Base-by-base conservation (phyloP, 1,284 basidiomycete genomes). In the Rhodofomes roseus region DNA sequence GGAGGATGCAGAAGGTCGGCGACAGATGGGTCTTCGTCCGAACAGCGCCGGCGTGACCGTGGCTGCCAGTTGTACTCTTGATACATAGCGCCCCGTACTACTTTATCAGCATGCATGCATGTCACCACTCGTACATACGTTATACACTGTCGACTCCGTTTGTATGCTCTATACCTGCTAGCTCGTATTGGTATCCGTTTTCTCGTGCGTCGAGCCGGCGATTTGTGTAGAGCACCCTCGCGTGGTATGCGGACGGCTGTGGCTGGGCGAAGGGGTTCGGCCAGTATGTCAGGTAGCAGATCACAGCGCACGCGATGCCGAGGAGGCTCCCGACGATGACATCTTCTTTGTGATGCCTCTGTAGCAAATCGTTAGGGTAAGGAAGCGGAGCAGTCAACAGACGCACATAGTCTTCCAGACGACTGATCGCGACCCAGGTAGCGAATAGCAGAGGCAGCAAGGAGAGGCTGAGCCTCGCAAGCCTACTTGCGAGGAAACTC, bases 21-120 rank as follows among this genome's bases (percentile, higher is more conserved):
- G 89, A 86, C 70, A 83, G 81, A 67, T 90, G 88, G 89, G 74
- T 87, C 60, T 90, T 88, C 73, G 82, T 87, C 64, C 81, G 77
- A 39, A 46, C 59, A 20, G 62, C 53, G 20, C 43, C 61, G 56
- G 56, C 57, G 31, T 60, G 63, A 55, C 61, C 16, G 31, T 34
- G 31, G 11, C 11, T 5, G 31, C 31, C 31, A 34, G 31, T 9
- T 5, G 31, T 34, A 52, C 50, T 29, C n/a, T 37, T 48, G 34
- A 52, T 36, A 34, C 65, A 57, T 62, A 46, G 62, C 55, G 44
- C 50, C 34, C 54, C 52, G 58, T 46, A 46, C 54, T 56, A 51
- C n/a, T n/a, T n/a, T n/a, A 54, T 62, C 53, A 46, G 34, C 20
- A 52, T 5, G n/a, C 31, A 60, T 46, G 36, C 57, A 60, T 40